Conservation (phyloP, 176 grass and related monocot species). For the Rhynchospora breviuscula region DNA sequence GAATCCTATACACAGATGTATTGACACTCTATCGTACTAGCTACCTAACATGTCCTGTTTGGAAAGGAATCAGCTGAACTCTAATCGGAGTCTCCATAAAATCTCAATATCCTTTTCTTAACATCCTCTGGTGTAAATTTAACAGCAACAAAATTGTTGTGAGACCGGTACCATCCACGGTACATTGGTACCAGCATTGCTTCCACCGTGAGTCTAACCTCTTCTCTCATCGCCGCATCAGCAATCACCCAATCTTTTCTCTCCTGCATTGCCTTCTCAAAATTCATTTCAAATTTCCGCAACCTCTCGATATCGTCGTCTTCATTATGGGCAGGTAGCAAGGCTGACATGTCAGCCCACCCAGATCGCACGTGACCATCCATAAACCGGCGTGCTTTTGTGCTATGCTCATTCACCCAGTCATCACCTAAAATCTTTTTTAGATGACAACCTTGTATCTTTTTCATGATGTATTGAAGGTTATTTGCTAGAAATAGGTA, state of each 20-base stretch:
- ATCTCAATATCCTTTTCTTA: slow-evolving; percentile 1
- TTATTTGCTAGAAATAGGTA: slow-evolving; percentile 86
- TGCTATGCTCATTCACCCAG: slow-evolving; percentile 36
- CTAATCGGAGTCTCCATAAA: background rate
- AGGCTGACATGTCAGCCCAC: slow-evolving; percentile 28
- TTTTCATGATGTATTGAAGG: slow-evolving; percentile 47
- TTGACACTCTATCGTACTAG: too few relatives aligned
- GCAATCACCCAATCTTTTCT: slow-evolving; percentile 54
- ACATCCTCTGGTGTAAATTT: slow-evolving; percentile 35
- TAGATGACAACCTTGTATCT: slow-evolving; percentile 33
- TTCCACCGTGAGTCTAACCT: slow-evolving; percentile 25
- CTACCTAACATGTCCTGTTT: too few relatives aligned
- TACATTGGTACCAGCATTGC: slow-evolving; percentile 45
- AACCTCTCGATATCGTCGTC: slow-evolving; percentile 26
- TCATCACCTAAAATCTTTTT: slow-evolving; percentile 32
- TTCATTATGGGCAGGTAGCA: background rate
- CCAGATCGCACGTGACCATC: slow-evolving; percentile 35
- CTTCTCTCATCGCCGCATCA: slow-evolving; percentile 29
- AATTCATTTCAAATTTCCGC: background rate
- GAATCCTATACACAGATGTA: too few relatives aligned
- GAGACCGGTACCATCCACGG: slow-evolving; percentile 39
- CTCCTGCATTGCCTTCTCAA: background rate
- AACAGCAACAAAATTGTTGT: background rate
- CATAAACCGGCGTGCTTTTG: slow-evolving; percentile 36
- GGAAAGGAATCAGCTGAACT: background rate